Evolutionary conservation across 1,284 basidiomycete species (phyloP).

Genomic region (Trametes hirsuta): DNA sequence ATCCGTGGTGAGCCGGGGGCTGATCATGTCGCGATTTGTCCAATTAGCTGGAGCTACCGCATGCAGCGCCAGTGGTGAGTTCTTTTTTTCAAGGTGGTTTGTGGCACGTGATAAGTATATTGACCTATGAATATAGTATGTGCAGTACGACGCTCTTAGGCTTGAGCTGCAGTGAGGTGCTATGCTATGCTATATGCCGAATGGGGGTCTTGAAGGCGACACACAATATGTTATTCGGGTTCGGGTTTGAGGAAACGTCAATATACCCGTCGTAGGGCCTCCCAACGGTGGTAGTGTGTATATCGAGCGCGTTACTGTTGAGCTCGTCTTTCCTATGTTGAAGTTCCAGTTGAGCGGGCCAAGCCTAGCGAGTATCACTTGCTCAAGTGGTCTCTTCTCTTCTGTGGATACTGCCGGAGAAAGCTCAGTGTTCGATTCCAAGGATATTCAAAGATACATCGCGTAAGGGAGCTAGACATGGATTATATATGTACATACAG

Average conservation of each 20-base stretch:
- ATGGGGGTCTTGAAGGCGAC: too few relatives aligned
- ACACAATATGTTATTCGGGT: neutral
- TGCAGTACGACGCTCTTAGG: constrained; percentile 26
- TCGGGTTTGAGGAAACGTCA: neutral
- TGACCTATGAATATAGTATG: constrained; percentile 15
- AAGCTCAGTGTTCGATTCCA: too few relatives aligned
- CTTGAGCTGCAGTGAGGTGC: constrained; percentile 12
- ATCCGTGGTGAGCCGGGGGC: neutral
- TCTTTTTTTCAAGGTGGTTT: neutral
- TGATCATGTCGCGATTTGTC: neutral
- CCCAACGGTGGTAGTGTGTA: too few relatives aligned
- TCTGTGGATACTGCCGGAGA: too few relatives aligned
- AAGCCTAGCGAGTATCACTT: too few relatives aligned
- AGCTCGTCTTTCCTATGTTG: too few relatives aligned
- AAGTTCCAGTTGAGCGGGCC: too few relatives aligned
- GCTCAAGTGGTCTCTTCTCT: too few relatives aligned
- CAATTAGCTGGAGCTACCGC: constrained; percentile 19
- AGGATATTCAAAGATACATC: constrained; percentile 1
- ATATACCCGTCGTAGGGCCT: neutral
- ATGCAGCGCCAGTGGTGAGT: constrained; percentile 24
- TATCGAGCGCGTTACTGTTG: too few relatives aligned
- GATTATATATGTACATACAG: neutral
- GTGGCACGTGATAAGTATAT: neutral
- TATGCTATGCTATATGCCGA: neutral
- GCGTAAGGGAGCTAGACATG: neutral